Conservation (phyloP, 169 alveolate genomes). For the Perkinsus marinus region DNA sequence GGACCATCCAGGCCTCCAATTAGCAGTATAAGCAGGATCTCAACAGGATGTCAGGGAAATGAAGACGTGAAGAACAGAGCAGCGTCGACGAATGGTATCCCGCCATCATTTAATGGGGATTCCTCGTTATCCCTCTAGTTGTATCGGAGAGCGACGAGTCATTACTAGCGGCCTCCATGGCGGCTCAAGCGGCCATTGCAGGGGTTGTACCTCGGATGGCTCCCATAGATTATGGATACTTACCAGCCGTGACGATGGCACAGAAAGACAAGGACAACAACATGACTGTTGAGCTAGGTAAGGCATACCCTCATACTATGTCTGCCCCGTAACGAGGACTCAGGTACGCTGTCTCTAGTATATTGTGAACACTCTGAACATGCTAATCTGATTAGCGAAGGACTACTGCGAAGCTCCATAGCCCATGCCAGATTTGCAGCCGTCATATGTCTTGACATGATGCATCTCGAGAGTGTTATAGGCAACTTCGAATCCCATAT, state of each 20-base stretch:
- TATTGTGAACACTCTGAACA: neutral
- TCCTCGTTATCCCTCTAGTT: neutral
- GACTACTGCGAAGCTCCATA: neutral
- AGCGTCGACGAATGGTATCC: neutral
- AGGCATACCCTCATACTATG: neutral
- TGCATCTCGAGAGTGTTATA: neutral
- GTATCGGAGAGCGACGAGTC: neutral
- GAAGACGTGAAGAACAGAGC: neutral
- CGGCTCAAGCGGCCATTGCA: neutral
- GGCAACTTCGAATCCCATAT: neutral
- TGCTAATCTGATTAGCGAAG: neutral
- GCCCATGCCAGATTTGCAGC: neutral
- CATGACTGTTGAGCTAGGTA: neutral
- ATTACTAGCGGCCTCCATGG: neutral
- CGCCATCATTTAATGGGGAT: neutral
- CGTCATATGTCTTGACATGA: neutral
- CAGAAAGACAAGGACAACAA: neutral
- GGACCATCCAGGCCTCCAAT: neutral
- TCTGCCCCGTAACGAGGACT: neutral
- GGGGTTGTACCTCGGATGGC: neutral
- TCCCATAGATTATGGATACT: neutral
- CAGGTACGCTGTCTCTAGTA: neutral
- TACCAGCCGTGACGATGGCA: neutral
- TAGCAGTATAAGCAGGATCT: neutral
- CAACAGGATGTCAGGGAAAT: neutral